Evolutionary conservation across 441 rosid genomes (phyloP).

Genomic region (Eruca vesicaria): DNA sequence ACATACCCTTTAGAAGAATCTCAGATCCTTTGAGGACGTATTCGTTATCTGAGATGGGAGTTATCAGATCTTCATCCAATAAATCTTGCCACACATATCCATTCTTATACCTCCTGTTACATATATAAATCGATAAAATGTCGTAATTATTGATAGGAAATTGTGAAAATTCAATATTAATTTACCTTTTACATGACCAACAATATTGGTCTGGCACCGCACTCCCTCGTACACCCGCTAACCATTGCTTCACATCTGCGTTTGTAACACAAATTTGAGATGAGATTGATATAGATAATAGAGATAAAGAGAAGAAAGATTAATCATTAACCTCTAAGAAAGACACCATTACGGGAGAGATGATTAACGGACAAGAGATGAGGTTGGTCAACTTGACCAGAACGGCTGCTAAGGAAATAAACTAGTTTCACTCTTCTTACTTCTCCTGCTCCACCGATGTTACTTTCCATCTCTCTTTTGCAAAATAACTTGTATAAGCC

Average conservation of each 20-base stretch:
- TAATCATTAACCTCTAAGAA: slow-evolving; percentile 49
- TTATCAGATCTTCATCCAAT: slow-evolving; percentile 66
- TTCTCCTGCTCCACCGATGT: slow-evolving; percentile 47
- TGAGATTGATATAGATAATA: neutral
- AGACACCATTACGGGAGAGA: slow-evolving; percentile 47
- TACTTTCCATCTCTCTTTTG: slow-evolving; percentile 32
- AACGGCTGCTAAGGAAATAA: slow-evolving; percentile 57
- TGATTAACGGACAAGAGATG: slow-evolving; percentile 69
- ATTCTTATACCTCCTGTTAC: slow-evolving; percentile 55
- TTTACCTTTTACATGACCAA: slow-evolving; percentile 79
- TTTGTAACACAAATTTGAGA: neutral
- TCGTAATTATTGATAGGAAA: too few species aligned
- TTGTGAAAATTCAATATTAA: neutral
- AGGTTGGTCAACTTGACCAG: slow-evolving; percentile 61
- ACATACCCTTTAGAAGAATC: slow-evolving; percentile 39
- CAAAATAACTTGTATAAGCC: neutral
- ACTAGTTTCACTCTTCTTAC: slow-evolving; percentile 57
- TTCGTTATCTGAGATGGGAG: slow-evolving; percentile 69
- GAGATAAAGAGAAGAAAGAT: neutral
- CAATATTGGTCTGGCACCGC: slow-evolving; percentile 59
- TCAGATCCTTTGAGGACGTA: slow-evolving; percentile 75
- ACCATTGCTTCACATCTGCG: slow-evolving; percentile 74
- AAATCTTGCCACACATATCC: slow-evolving; percentile 86
- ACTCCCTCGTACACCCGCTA: slow-evolving; percentile 63
- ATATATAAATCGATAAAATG: too few species aligned